These are phyloP conservation scores for Tagetes patula DNA, from an alignment of 129 eudicot species.

Conservation along the genomic window DNA sequence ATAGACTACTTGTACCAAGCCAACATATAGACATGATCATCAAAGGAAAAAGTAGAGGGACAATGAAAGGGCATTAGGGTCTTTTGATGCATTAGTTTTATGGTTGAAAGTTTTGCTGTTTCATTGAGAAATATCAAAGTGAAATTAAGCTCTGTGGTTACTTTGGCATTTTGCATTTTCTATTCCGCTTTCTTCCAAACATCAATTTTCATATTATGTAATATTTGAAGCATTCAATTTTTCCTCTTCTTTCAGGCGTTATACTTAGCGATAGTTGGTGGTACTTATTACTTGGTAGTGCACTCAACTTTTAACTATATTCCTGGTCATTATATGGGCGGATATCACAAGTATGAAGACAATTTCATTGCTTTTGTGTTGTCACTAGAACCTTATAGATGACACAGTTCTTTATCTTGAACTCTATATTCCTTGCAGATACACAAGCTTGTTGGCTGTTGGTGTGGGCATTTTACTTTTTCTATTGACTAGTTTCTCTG, in stretches of 20 bases:
- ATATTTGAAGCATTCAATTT: not conserved
- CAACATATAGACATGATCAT: not conserved
- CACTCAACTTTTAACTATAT: slow-evolving; percentile 68
- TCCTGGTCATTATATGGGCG: slow-evolving; percentile 79
- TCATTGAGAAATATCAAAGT: not conserved
- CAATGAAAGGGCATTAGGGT: not conserved
- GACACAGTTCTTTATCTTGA: slow-evolving; percentile 6
- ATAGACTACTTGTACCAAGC: no score
- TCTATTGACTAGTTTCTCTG: slow-evolving; percentile 88
- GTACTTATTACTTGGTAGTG: slow-evolving; percentile 67
- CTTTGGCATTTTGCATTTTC: not conserved
- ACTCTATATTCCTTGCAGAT: slow-evolving; percentile 50
- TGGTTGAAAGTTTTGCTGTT: not conserved
- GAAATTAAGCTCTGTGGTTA: not conserved
- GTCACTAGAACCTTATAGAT: slow-evolving; percentile 20
- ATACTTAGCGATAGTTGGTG: slow-evolving; percentile 70
- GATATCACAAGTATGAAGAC: slow-evolving; percentile 63
- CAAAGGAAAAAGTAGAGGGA: not conserved
- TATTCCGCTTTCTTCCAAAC: not conserved
- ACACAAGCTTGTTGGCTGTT: slow-evolving; percentile 81
- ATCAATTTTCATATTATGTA: slow-evolving; percentile 2
- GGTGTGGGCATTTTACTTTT: slow-evolving; percentile 84
- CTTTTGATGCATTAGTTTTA: not conserved
- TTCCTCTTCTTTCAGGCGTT: slow-evolving; percentile 51
- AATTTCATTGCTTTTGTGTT: slow-evolving; percentile 10